A percentile compares a stretch with the other conserved stretches of the same genome.
Evolutionary conservation across 2,329 filamentous ascomycete genomes (phyloP).

Genomic region (Aspergillus ibericus): DNA sequence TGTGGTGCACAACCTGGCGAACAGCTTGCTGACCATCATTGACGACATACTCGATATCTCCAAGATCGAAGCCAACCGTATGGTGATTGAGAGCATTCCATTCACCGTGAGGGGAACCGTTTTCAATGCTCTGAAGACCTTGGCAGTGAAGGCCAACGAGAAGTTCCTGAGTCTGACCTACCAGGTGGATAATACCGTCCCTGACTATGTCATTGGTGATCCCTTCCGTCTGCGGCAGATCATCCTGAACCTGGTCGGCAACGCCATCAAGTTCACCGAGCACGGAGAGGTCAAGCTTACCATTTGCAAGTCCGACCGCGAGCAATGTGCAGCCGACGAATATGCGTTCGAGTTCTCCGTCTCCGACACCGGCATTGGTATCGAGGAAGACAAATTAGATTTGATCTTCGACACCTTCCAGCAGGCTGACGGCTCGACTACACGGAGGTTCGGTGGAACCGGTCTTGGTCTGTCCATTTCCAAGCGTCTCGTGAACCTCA

Average conservation of each 20-base stretch:
- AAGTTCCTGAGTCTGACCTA: conserved; percentile 91
- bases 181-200: conserved; percentile 87
- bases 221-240: conserved; percentile 96
- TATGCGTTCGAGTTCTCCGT: conserved; percentile 96
- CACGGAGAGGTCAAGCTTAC: conserved; percentile 92
- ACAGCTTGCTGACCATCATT: conserved; percentile 94
- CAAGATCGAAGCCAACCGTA: conserved; percentile 88
- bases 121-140: conserved; percentile 93
- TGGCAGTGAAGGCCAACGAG: conserved; percentile 97
- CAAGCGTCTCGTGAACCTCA: conserved; percentile 88
- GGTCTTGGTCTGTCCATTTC: conserved; percentile 93
- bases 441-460: conserved; percentile 91
- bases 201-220: conserved; percentile 93
- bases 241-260: conserved; percentile 94
- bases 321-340: conserved; percentile 68
- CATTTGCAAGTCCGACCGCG: conserved; percentile 71
- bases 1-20: conserved; percentile 94
- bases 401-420: conserved; percentile 99
- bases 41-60: conserved; percentile 73
- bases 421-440: conserved; percentile 95
- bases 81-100: conserved; percentile 97
- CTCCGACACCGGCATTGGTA: conserved; percentile 94
- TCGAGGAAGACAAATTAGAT: conserved; percentile 90
- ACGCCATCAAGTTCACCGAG: conserved; percentile 98
- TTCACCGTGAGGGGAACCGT: conserved; percentile 93